Base-by-base conservation (phyloP, 345 rosid genomes). In the Eucalyptus dawsonii region DNA sequence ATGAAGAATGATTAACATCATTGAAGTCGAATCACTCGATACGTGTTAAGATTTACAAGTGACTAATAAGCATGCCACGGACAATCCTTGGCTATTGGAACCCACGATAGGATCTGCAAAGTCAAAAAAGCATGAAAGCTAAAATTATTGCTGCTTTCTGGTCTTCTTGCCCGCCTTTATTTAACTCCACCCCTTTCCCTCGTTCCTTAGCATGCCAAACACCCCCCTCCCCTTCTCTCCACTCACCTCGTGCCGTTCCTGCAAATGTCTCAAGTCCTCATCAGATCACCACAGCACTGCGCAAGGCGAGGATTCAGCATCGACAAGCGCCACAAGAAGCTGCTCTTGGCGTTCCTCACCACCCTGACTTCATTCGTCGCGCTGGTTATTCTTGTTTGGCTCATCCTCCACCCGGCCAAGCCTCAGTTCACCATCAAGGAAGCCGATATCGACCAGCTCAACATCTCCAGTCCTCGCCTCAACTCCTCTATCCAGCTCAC, bases 401-500 rank as follows among this genome's bases (percentile, higher is more conserved):
- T 96, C 40, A 92, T 91, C 90, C 97, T 97, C 31, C 97, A 94
- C 89, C 99, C 99, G 8, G 34, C 93, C n/a, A 96, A 94, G 88
- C 99, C 99, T 14, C 88, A 93, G 47, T 95, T 96, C 92, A 90
- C 98, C 88, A 96, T 97, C 91, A 91, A 92, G 37, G 95, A 96
- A 89, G 92, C 93, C 3, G 92, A 95, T 22, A 90, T 97, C 86
- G 93, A 95, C 94, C 95, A 88, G 87, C 99, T 97, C 87, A 90
- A 92, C 47, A 93, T 97, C 93, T 94, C 97, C 4, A 90, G 90
- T 14, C 90, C 91, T n/a, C 96, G 93, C 91, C 94, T 97, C 92
- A 96, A 95, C 94, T 96, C 97, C 88, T 96, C 97, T 87, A 91
- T 97, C 89, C 96, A 94, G 87, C 92, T 97, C 91, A 95, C 97